These are phyloP conservation scores for Puccinia polysora DNA, from an alignment of 1,284 basidiomycete species.

Conservation along the genomic window DNA sequence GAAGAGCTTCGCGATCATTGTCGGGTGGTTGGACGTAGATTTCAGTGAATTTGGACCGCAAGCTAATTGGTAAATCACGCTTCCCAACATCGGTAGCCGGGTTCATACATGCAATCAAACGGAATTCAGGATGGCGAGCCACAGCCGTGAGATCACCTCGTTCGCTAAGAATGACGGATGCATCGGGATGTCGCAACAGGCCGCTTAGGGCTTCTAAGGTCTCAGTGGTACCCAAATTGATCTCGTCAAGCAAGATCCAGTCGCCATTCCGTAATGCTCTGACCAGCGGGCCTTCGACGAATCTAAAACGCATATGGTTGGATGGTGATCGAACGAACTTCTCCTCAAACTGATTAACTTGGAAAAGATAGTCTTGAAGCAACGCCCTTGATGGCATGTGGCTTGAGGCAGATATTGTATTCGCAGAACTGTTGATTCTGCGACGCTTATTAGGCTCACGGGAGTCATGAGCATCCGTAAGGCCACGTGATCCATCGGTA, in stretches of 20 bases:
- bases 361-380: not conserved
- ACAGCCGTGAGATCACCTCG: constrained; percentile 87
- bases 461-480: not conserved
- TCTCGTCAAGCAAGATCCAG: constrained; percentile 95
- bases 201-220: constrained; percentile 88
- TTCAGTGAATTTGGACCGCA: constrained; percentile 90
- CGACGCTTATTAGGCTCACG: not conserved
- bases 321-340: constrained; percentile 70
- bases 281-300: constrained; percentile 93
- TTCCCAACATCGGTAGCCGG: constrained; percentile 98
- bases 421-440: not conserved
- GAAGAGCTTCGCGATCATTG: constrained; percentile 79
- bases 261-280: constrained; percentile 81
- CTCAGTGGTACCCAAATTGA: constrained; percentile 90
- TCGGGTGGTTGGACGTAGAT: constrained; percentile 92
- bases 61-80: constrained; percentile 85
- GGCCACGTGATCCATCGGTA: not conserved
- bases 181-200: constrained; percentile 74
- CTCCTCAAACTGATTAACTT: not conserved
- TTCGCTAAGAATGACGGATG: constrained; percentile 89
- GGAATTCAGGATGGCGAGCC: constrained; percentile 87
- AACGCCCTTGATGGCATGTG: not conserved
- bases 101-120: constrained; percentile 98
- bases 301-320: constrained; percentile 85
- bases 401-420: not conserved